Percentiles rank a stretch among this genome's conserved stretches.
Evolutionary conservation across 305 asterid genomes (phyloP).

Genomic region (Andrographis paniculata): DNA sequence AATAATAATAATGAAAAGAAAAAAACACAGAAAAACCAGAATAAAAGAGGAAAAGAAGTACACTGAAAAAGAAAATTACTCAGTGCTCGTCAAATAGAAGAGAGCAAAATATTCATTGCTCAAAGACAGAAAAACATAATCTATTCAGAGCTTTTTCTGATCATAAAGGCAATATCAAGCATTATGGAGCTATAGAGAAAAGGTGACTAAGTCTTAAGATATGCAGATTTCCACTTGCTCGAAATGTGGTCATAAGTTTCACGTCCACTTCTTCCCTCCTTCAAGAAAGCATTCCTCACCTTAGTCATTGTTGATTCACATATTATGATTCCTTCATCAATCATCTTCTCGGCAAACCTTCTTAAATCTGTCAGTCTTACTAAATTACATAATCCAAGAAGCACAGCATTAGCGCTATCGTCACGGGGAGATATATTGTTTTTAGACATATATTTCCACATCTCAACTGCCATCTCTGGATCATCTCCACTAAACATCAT

Average conservation of each 20-base stretch:
- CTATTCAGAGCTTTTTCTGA: slow-evolving; percentile 10
- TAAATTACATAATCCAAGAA: slow-evolving; percentile 54
- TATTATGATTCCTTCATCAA: slow-evolving; percentile 42
- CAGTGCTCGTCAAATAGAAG: too few relatives aligned
- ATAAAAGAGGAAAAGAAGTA: too few relatives aligned
- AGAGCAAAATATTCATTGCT: neutral
- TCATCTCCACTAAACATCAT: slow-evolving; percentile 54
- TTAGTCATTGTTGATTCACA: slow-evolving; percentile 54
- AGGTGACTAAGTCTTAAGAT: slow-evolving; percentile 19
- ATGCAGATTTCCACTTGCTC: slow-evolving; percentile 52
- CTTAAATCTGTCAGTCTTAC: slow-evolving; percentile 48
- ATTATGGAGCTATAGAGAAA: slow-evolving; percentile 12
- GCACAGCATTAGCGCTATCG: slow-evolving; percentile 56
- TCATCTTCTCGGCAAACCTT: slow-evolving; percentile 58
- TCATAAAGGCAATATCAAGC: slow-evolving; percentile 14
- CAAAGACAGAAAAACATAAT: slow-evolving; percentile 8
- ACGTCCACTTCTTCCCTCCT: slow-evolving; percentile 38
- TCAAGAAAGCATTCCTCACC: slow-evolving; percentile 38
- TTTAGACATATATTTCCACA: slow-evolving; percentile 60
- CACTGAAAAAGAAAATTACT: too few relatives aligned
- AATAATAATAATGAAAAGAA: too few relatives aligned
- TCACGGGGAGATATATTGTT: slow-evolving; percentile 43
- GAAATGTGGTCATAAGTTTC: slow-evolving; percentile 45
- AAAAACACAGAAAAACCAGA: too few relatives aligned
- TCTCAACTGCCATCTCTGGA: slow-evolving; percentile 58